phyloP scores from a whole-genome alignment of 768 basidiomycete genomes.

The Amanita exitialis region DNA sequence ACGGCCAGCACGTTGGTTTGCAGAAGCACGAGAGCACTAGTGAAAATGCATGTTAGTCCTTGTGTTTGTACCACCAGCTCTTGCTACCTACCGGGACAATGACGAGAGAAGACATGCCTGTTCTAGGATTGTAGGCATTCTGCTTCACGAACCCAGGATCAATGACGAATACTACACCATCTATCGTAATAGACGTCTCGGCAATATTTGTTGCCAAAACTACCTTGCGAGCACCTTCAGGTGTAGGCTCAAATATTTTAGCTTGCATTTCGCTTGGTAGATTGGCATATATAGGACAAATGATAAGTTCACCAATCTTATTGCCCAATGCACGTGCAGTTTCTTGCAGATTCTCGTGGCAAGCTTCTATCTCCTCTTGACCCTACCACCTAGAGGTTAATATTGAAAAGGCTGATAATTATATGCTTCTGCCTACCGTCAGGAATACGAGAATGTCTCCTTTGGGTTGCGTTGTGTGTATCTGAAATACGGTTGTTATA shows the following conservation, averaged over 20 bases:
- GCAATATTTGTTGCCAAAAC: slow-evolving; percentile 98
- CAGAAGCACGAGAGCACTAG: slow-evolving; percentile 93
- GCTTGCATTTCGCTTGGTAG: slow-evolving; percentile 99
- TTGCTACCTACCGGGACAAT: slow-evolving; percentile 76
- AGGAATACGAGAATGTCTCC: slow-evolving; percentile 98
- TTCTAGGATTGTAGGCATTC: slow-evolving; percentile 96
- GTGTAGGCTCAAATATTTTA: slow-evolving; percentile 98
- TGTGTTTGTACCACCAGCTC: not conserved
- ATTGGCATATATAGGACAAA: slow-evolving; percentile 98
- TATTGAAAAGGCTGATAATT: not conserved
- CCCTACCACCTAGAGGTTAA: slow-evolving; percentile 40
- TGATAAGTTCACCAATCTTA: slow-evolving; percentile 87
- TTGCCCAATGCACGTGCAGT: slow-evolving; percentile 92
- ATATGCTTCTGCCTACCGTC: slow-evolving; percentile 45
- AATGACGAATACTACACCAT: slow-evolving; percentile 98
- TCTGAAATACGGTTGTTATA: slow-evolving; percentile 98
- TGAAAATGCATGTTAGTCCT: not conserved
- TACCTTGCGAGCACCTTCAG: slow-evolving; percentile 92
- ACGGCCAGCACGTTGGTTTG: slow-evolving; percentile 93
- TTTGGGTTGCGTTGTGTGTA: slow-evolving; percentile 96
- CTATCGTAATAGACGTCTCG: slow-evolving; percentile 99
- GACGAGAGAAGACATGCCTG: slow-evolving; percentile 94
- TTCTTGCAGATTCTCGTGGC: slow-evolving; percentile 92
- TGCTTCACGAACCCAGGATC: slow-evolving; percentile 99
- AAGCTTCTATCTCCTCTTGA: slow-evolving; percentile 98